These are phyloP conservation scores for Ascoidea rubescens DNA, from an alignment of 805 yeast genomes.

Conservation along the genomic window DNA sequence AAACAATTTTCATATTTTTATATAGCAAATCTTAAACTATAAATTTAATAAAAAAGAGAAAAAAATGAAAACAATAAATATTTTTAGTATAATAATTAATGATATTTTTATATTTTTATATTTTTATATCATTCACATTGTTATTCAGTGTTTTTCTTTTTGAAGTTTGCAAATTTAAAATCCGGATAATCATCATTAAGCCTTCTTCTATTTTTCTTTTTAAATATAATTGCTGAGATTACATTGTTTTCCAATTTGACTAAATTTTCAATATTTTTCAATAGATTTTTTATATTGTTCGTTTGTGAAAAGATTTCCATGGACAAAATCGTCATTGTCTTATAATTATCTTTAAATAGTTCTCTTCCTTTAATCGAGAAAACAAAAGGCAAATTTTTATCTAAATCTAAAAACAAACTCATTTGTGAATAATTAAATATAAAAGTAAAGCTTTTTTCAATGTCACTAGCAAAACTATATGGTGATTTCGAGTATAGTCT, in stretches of 20 bases:
- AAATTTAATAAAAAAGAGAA: neutral
- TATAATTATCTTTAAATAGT: no score
- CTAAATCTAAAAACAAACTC: neutral
- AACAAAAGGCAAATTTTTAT: neutral
- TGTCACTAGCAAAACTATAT: no score
- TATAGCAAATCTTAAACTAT: neutral
- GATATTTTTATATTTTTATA: neutral
- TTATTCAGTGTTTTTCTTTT: neutral
- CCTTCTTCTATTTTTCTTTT: neutral
- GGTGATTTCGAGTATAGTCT: neutral
- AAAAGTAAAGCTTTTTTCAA: neutral
- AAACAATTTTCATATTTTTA: neutral
- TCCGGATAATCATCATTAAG: neutral
- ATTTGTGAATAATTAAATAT: no score
- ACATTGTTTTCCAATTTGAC: neutral
- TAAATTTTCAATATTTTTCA: neutral
- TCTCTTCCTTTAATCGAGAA: neutral
- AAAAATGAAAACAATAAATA: no score
- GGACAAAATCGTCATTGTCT: neutral
- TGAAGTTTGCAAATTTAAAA: neutral
- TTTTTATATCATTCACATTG: neutral
- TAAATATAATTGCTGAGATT: neutral
- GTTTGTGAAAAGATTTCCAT: neutral
- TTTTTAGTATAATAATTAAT: no score
- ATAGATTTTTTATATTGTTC: neutral